A percentile compares a stretch with the other conserved stretches of the same genome.
Evolutionary conservation across 2,329 filamentous ascomycete species (phyloP).

Genomic region (Diplodia sapinea): DNA sequence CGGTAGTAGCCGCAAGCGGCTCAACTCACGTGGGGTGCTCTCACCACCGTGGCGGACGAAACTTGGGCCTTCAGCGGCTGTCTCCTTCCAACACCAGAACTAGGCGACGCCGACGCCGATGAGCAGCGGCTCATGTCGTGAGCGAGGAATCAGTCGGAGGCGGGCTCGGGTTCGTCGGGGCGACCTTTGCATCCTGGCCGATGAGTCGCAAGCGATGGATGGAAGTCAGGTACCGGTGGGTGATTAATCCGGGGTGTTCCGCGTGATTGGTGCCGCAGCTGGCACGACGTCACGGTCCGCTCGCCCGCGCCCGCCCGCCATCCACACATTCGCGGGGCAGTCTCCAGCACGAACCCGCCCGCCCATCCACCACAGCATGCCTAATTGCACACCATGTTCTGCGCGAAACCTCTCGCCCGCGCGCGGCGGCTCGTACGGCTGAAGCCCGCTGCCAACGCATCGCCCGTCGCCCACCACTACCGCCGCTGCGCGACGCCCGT

Average conservation of each 20-base stretch:
- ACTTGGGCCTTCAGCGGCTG: not conserved
- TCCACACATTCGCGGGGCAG: not conserved
- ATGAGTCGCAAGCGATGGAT: too few relatives aligned
- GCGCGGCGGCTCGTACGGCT: conserved; percentile 12
- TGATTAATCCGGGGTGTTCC: not conserved
- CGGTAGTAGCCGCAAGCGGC: not conserved
- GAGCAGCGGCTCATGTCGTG: not conserved
- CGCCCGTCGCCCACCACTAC: not conserved
- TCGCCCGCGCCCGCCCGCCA: not conserved
- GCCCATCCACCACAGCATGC: conserved; percentile 13
- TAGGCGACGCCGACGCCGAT: not conserved
- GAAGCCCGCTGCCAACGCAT: not conserved
- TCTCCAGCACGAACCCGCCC: not conserved
- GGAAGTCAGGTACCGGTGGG: not conserved
- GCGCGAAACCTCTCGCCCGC: not conserved
- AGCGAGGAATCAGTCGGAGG: not conserved
- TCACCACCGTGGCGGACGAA: not conserved
- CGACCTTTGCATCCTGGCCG: too few relatives aligned
- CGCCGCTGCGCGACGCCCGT: not conserved
- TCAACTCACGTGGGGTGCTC: not conserved
- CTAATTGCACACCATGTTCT: conserved; percentile 2
- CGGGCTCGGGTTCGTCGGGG: not conserved
- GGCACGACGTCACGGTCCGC: conserved; percentile 2
- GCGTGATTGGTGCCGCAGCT: not conserved
- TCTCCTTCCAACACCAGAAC: not conserved